Conservation (phyloP, 2,329 filamentous ascomycete genomes). For the Phialemonium atrogriseum region DNA sequence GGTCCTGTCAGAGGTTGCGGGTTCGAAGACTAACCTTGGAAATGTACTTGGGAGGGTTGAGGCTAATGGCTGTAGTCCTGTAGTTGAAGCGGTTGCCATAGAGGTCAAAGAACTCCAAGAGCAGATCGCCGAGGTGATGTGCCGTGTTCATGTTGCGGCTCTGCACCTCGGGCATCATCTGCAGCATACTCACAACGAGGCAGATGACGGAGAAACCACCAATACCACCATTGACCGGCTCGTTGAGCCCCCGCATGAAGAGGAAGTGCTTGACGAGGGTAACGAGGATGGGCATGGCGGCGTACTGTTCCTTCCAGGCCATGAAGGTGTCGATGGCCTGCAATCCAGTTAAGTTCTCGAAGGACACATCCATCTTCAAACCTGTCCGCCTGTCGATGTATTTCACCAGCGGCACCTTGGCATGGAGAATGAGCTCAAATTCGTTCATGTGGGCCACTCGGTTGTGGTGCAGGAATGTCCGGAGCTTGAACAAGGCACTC, state of each 20-base stretch:
- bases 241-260: conserved; percentile 80
- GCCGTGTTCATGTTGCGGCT: conserved; percentile 48
- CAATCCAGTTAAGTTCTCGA: conserved; percentile 82
- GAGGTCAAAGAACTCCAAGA: conserved; percentile 82
- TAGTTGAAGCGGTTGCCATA: conserved; percentile 81
- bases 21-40: conserved; percentile 64
- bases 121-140: conserved; percentile 67
- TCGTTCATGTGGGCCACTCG: conserved; percentile 49
- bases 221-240: conserved; percentile 83
- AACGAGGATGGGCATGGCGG: conserved; percentile 78
- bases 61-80: conserved; percentile 59
- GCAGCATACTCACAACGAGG: conserved; percentile 80
- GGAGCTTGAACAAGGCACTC: conserved; percentile 54
- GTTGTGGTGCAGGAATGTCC: conserved; percentile 45
- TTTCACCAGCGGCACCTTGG: conserved; percentile 88
- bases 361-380: conserved; percentile 85
- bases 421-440: conserved; percentile 61
- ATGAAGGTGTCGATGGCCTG: conserved; percentile 73
- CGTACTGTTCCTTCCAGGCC: conserved; percentile 70
- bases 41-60: conserved; percentile 67
- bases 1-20: background rate
- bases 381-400: conserved; percentile 72
- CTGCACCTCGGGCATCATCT: conserved; percentile 66
- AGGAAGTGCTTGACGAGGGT: conserved; percentile 89
- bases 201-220: conserved; percentile 94